Evolutionary conservation across 345 rosid genomes (phyloP), one percentile per base, ranked within the genome.

Genomic region (Tarenaya hassleriana): DNA sequence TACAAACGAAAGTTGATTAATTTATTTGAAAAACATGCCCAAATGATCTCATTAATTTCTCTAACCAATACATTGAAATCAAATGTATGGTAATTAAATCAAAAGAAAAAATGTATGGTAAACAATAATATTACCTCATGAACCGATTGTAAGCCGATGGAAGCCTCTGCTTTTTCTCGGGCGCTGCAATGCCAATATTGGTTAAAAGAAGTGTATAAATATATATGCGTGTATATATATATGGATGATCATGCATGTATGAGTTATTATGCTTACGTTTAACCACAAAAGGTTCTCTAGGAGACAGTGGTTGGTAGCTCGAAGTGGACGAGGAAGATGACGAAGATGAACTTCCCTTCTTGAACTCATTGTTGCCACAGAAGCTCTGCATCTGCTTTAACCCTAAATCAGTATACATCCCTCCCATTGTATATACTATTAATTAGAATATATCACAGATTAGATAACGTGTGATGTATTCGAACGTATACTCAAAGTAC

Each of bases 111-210:
- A n/a, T n/a, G n/a, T n/a, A n/a, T n/a, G 12, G 40, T 29, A 58
- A 13, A n/a, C n/a, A n/a, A n/a, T 39, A 14, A 8, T 12, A 78
- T 68, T 79, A 92, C 98, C 80, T 88, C 97, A 88, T 92, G 74
- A 92, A 92, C 35, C 99, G 80, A 56, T 92, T 92, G 73, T 92
- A 92, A 51, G 99, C 95, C 34, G 99, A 92, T 56, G 99, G 99
- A 58, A 92, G 99, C 56, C 95, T 76, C 76, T 92, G 99, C 66
- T 92, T 92, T 88, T 88, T 92, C 85, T 88, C 95, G 9, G 97
- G 99, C 43, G 97, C 99, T 92, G 73, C 64, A 55, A 38, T 40
- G 50, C 10, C 44, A 53, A 19, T 13, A 7, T 29, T 47, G n/a
- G 3, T 7, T 18, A n/a, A 40, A 47, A 37, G 1, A 50, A 49